phyloP scores from a whole-genome alignment of 768 basidiomycete genomes.

The Tylopilus felleus region DNA sequence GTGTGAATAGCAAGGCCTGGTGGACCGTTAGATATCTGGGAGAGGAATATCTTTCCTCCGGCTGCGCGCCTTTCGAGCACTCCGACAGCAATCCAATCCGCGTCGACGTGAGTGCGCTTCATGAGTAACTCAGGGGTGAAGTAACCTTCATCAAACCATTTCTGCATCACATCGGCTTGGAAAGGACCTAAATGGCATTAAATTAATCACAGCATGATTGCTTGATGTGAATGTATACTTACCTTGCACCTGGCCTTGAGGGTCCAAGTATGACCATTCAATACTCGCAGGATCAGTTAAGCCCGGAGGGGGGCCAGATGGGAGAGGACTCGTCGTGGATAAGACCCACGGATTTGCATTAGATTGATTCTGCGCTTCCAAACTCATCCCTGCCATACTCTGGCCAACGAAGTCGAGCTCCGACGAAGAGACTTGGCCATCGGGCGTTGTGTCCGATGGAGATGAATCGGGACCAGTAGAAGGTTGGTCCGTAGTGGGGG shows the following conservation, averaged over 20 bases:
- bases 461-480: constrained; percentile 11
- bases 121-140: constrained; percentile 80
- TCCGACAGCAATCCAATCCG: constrained; percentile 63
- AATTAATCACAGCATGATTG: background rate
- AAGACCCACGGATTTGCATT: constrained; percentile 3
- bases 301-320: constrained; percentile 42
- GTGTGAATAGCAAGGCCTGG: constrained; percentile 52
- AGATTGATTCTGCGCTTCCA: constrained; percentile 11
- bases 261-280: constrained; percentile 93
- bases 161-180: constrained; percentile 86
- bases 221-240: constrained; percentile 8
- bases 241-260: constrained; percentile 92
- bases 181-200: constrained; percentile 67
- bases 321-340: constrained; percentile 12
- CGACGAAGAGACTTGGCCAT: constrained; percentile 10
- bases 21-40: constrained; percentile 44
- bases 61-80: constrained; percentile 51
- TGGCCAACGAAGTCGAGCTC: constrained; percentile 8
- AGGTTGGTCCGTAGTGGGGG: constrained; percentile 7
- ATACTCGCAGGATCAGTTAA: constrained; percentile 54
- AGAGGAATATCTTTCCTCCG: constrained; percentile 62
- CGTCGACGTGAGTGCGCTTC: constrained; percentile 72
- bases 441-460: constrained; percentile 1
- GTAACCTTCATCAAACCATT: constrained; percentile 90
- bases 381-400: constrained; percentile 14